Conservation (phyloP, 192 early-diverging fungal genomes). For the Coemansia sp. region DNA sequence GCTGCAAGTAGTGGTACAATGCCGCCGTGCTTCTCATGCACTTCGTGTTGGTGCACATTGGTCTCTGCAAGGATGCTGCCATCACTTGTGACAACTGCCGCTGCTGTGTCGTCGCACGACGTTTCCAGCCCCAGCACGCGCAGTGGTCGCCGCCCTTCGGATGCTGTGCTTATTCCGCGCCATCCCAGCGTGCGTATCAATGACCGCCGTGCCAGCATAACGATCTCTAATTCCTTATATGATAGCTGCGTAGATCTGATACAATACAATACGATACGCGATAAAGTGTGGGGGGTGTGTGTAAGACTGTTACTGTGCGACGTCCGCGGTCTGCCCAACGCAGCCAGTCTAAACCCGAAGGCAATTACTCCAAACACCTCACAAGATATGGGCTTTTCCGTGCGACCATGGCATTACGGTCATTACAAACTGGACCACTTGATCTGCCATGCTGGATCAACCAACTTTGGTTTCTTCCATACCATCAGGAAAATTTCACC, state of each 20-base stretch:
- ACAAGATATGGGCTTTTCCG: not conserved
- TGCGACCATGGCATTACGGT: not conserved
- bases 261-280: not conserved
- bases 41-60: slow-evolving; percentile 60
- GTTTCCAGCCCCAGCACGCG: slow-evolving; percentile 68
- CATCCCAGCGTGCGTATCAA: not conserved
- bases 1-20: slow-evolving; percentile 72
- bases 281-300: not conserved
- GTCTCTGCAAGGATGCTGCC: slow-evolving; percentile 64
- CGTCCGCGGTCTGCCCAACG: not conserved
- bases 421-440: not conserved
- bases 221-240: not conserved
- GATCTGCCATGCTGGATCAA: not conserved
- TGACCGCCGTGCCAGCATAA: not conserved
- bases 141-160: not conserved
- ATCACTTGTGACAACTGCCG: slow-evolving; percentile 67
- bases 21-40: slow-evolving; percentile 73
- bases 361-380: not conserved
- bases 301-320: not conserved
- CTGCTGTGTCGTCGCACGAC: slow-evolving; percentile 80
- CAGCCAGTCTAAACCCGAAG: not conserved
- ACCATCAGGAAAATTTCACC: not conserved
- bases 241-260: not conserved
- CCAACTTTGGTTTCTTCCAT: not conserved
- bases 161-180: slow-evolving; percentile 7